Percentiles rank a stretch among this genome's conserved stretches.
Conservation (phyloP, 2,329 filamentous ascomycete genomes). For the Botryotinia narcissicola region DNA sequence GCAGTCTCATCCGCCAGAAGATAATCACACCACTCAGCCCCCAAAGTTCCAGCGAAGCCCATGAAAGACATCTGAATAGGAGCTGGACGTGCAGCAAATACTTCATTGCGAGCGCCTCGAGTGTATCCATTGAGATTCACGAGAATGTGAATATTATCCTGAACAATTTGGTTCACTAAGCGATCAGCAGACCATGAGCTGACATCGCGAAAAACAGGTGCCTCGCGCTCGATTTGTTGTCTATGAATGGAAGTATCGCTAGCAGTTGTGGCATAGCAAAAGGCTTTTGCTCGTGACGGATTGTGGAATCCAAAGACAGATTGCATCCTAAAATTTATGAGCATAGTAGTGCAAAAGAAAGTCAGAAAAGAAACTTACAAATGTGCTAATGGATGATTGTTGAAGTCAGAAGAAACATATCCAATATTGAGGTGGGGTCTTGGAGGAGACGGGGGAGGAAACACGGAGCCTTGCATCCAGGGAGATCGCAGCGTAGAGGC, state of each 20-base stretch:
- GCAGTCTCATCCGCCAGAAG: slow-evolving; percentile 87
- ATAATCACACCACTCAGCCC: slow-evolving; percentile 98
- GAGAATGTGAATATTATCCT: slow-evolving; percentile 88
- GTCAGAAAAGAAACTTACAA: slow-evolving; percentile 49
- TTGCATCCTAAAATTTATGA: slow-evolving; percentile 66
- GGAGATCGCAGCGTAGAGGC: slow-evolving; percentile 81
- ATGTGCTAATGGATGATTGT: slow-evolving; percentile 95
- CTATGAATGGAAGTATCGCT: slow-evolving; percentile 89
- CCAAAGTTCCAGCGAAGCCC: slow-evolving; percentile 94
- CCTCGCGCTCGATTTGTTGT: slow-evolving; percentile 87
- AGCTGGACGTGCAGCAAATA: slow-evolving; percentile 90
- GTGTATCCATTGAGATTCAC: slow-evolving; percentile 99
- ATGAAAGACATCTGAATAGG: slow-evolving; percentile 99
- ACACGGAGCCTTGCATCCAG: slow-evolving; percentile 81
- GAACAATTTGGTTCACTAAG: slow-evolving; percentile 80
- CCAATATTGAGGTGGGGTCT: slow-evolving; percentile 83
- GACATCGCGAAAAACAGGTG: slow-evolving; percentile 86
- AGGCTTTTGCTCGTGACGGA: slow-evolving; percentile 69
- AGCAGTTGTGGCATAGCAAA: slow-evolving; percentile 92
- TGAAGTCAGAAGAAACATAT: slow-evolving; percentile 97
- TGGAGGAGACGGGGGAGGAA: slow-evolving; percentile 80
- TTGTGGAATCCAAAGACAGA: slow-evolving; percentile 95
- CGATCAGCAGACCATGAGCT: slow-evolving; percentile 82
- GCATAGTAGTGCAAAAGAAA: not conserved
- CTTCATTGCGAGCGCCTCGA: slow-evolving; percentile 90